Evolutionary conservation across 352 stramenopile species (phyloP).

Genomic region (Pythium aquatile): DNA sequence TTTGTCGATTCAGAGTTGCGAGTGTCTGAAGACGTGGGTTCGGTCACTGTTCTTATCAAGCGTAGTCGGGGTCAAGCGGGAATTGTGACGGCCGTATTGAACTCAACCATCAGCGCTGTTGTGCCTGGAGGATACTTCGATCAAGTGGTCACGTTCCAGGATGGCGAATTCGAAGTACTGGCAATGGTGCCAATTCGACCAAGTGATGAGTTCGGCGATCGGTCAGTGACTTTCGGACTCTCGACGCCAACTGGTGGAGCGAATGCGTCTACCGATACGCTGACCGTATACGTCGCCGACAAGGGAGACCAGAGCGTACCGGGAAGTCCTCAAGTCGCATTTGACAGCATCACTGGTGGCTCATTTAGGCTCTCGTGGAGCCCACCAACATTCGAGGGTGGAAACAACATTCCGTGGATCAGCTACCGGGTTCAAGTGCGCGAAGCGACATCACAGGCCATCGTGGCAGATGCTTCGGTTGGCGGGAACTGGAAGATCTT

Average conservation of each 20-base stretch:
- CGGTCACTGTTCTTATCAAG: slow-evolving; percentile 13
- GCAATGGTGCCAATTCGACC: slow-evolving; percentile 28
- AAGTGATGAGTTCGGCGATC: slow-evolving; percentile 33
- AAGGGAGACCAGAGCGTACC: slow-evolving; percentile 43
- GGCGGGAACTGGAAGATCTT: not conserved
- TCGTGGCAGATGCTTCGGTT: not conserved
- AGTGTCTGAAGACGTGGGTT: slow-evolving; percentile 24
- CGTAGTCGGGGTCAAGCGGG: slow-evolving; percentile 18
- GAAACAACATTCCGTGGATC: not conserved
- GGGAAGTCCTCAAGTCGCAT: slow-evolving; percentile 20
- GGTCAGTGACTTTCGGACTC: slow-evolving; percentile 32
- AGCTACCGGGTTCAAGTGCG: slow-evolving; percentile 25
- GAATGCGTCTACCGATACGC: slow-evolving; percentile 8
- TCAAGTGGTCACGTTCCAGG: slow-evolving; percentile 30
- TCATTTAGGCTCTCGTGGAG: slow-evolving; percentile 30
- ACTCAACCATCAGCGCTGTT: slow-evolving; percentile 33
- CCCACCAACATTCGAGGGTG: slow-evolving; percentile 30
- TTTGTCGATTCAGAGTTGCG: slow-evolving; percentile 25
- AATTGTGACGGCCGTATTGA: slow-evolving; percentile 27
- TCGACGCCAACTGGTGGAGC: slow-evolving; percentile 31
- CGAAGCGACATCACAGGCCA: slow-evolving; percentile 7
- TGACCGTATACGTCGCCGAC: slow-evolving; percentile 34
- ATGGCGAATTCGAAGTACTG: slow-evolving; percentile 15
- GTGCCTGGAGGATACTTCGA: slow-evolving; percentile 28
- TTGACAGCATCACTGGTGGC: slow-evolving; percentile 26